Conservation (phyloP, 169 alveolate genomes). For the Eimeria zaria region DNA sequence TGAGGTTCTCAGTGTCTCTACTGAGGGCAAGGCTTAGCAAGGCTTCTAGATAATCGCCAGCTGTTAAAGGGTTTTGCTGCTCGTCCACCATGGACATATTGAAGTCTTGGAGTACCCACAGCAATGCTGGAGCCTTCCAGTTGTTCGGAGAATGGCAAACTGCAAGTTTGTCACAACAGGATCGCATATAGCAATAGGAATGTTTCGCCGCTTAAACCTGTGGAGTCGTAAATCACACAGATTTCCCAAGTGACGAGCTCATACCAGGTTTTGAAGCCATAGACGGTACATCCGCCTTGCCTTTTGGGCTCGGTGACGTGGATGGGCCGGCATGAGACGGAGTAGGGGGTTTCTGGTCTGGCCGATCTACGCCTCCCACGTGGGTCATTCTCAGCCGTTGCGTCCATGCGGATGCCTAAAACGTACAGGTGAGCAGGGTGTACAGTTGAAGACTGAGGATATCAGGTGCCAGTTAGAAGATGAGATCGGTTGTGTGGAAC, state of each 20-base stretch:
- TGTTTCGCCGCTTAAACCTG: background rate
- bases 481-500: background rate
- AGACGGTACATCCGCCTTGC: conserved; percentile 34
- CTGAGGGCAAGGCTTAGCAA: conserved; percentile 23
- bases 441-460: background rate
- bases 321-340: conserved; percentile 52
- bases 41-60: conserved; percentile 82
- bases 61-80: conserved; percentile 75
- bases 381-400: conserved; percentile 52
- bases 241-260: background rate
- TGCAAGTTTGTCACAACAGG: background rate
- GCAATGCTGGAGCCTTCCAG: conserved; percentile 81
- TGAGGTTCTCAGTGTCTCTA: conserved; percentile 2
- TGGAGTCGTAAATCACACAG: background rate
- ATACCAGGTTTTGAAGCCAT: conserved; percentile 1
- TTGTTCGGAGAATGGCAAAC: conserved; percentile 24
- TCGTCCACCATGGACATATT: conserved; percentile 77
- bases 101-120: conserved; percentile 83
- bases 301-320: conserved; percentile 53
- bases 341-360: conserved; percentile 51
- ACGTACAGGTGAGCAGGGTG: background rate
- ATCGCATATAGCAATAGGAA: background rate
- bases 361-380: conserved; percentile 52
- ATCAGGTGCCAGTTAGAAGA: background rate
- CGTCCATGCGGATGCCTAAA: conserved; percentile 79